Conservation (phyloP, 257 asterid genomes). For the Primulina tabacum region DNA sequence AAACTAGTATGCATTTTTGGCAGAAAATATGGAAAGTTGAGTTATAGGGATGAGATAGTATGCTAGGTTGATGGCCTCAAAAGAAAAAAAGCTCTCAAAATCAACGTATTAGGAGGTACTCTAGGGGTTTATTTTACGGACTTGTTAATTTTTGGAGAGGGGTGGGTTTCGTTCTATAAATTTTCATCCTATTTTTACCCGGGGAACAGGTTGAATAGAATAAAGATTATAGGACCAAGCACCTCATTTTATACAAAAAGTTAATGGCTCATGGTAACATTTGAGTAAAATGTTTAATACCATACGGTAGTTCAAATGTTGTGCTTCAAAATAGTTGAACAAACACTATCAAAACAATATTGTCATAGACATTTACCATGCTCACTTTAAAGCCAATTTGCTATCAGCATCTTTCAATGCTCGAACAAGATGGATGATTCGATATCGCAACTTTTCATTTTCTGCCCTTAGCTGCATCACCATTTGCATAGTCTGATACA, state of each 20-base stretch:
- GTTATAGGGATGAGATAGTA: neutral
- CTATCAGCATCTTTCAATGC: neutral
- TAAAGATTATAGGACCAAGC: neutral
- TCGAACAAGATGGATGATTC: neutral
- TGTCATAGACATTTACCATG: neutral
- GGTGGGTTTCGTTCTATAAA: neutral
- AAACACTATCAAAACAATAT: neutral
- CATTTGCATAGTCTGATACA: neutral
- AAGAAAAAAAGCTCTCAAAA: too few species aligned
- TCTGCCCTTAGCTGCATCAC: neutral
- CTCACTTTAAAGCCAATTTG: neutral
- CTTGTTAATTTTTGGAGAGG: neutral
- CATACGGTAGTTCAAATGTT: neutral
- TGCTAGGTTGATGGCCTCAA: neutral
- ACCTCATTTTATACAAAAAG: neutral
- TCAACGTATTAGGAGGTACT: too few species aligned
- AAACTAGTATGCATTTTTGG: neutral
- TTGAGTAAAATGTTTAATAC: too few species aligned
- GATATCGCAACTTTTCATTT: neutral
- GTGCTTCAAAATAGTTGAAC: neutral
- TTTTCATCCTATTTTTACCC: neutral
- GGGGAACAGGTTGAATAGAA: neutral
- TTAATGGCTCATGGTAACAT: neutral
- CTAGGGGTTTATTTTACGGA: too few species aligned
- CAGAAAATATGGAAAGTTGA: neutral